Base-by-base conservation (phyloP, 768 basidiomycete genomes). In the Boletus pseudopeckii region DNA sequence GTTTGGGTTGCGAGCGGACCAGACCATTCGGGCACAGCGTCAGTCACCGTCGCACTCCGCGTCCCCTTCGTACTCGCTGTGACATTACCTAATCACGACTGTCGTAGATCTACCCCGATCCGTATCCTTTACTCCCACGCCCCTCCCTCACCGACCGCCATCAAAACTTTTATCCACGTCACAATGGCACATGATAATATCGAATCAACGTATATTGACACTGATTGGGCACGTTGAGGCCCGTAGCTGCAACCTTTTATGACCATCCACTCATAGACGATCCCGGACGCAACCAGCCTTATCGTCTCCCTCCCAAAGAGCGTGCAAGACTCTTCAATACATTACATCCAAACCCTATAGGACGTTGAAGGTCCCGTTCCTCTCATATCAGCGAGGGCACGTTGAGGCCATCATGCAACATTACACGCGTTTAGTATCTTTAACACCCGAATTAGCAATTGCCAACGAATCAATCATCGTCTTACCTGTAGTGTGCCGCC, bases 331-430 rank as follows among this genome's bases (percentile, higher is more conserved):
- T 74, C 76, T 78, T 77, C 75, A 74, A 77, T 75, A 75, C 71
- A 78, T 72, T 77, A 75, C 74, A 65, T 71, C 68, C 68, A 66
- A 57, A 64, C 59, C 57, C 58, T 58, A 68, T 67, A 78, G 81
- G 79, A 83, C 80, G 80, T 84, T 84, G 80, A 82, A 84, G 80
- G 80, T 82, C 83, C 79, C 73, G 75, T 66, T 77, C 73, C 76
- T 74, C 73, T 76, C 74, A 71, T 68, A 66, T 70, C 75, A 76
- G 78, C 79, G 77, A 83, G 79, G 83, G 84, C 84, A 75, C 85
- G 85, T 87, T 87, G 85, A 87, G 85, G 85, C 85, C 85, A 73
- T 80, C 77, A 74, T 64, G 57, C 62, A 60, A 40, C 34, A 50
- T 52, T 28, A 41, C 55, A 48, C 32, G 30, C 33, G 41, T 55